A percentile compares a stretch with the other conserved stretches of the same genome.
phyloP scores from a whole-genome alignment of 148 eudicot genomes.

The Rhododendron henanense region DNA sequence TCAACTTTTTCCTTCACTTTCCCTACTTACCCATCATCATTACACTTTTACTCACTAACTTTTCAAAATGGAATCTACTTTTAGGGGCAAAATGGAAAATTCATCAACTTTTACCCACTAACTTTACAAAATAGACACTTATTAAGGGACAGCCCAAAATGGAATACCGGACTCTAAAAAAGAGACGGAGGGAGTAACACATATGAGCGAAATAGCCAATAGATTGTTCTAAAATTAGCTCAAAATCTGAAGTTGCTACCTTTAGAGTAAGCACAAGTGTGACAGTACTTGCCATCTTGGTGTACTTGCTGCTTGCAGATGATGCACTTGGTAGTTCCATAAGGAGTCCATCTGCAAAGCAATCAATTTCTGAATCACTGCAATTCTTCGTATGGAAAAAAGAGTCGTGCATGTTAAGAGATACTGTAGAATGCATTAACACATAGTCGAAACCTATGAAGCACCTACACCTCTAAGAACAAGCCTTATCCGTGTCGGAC shows the following conservation, averaged over 20 bases:
- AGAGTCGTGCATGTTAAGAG: not conserved
- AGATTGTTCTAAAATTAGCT: not conserved
- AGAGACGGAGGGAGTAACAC: no score
- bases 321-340: constrained; percentile 71
- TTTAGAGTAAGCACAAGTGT: constrained; percentile 91
- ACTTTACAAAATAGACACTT: no score
- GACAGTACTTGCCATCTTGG: constrained; percentile 90
- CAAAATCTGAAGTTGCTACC: constrained; percentile 31
- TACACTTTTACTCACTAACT: no score
- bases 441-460: not conserved
- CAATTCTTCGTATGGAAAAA: not conserved
- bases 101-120: no score
- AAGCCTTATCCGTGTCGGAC: not conserved
- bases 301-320: constrained; percentile 99
- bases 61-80: no score
- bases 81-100: no score
- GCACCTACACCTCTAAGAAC: not conserved
- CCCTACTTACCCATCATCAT: no score
- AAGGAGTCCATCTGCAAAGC: constrained; percentile 89
- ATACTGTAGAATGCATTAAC: not conserved
- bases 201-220: not conserved
- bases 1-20: no score
- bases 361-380: constrained; percentile 4
- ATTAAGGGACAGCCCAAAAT: no score
- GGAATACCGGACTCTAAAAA: no score